These are phyloP conservation scores for Lipomyces yarrowii DNA, from an alignment of 1,139 yeast species.

Conservation along the genomic window DNA sequence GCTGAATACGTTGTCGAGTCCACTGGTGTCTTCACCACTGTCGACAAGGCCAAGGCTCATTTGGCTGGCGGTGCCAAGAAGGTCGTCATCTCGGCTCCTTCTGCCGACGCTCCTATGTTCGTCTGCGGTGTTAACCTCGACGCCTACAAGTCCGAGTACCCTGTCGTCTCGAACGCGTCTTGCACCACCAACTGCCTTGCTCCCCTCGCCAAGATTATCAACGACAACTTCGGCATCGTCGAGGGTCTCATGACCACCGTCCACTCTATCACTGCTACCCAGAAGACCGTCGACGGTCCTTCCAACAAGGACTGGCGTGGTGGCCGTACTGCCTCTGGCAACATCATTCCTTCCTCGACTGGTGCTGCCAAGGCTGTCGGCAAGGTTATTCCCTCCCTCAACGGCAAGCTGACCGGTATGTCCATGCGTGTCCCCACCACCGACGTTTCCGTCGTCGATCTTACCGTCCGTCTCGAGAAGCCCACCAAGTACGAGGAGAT, in stretches of 20 bases:
- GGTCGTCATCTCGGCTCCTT: conserved; percentile 87
- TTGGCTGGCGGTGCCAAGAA: conserved; percentile 86
- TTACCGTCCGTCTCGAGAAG: conserved; percentile 69
- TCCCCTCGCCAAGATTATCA: conserved; percentile 81
- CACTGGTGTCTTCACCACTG: conserved; percentile 84
- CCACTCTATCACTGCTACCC: conserved; percentile 89
- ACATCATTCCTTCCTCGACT: conserved; percentile 87
- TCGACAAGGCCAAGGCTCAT: conserved; percentile 79
- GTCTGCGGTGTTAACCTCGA: conserved; percentile 82
- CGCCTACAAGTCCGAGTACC: conserved; percentile 68
- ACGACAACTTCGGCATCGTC: conserved; percentile 77
- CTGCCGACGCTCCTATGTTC: conserved; percentile 87
- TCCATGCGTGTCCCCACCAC: conserved; percentile 86
- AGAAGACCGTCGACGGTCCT: conserved; percentile 90
- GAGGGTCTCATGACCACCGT: conserved; percentile 92
- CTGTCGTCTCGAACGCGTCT: conserved; percentile 80
- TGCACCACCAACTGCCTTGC: conserved; percentile 92
- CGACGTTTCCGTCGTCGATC: conserved; percentile 80
- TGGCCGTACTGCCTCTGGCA: conserved; percentile 89
- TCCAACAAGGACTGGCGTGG: conserved; percentile 96
- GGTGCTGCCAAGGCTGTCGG: conserved; percentile 96
- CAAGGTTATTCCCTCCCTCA: conserved; percentile 83
- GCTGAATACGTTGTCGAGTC: conserved; percentile 77
- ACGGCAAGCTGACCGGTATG: conserved; percentile 89
- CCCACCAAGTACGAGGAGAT: conserved; percentile 75